Conservation (phyloP, 352 stramenopile species). For the Globisporangium middletonii region DNA sequence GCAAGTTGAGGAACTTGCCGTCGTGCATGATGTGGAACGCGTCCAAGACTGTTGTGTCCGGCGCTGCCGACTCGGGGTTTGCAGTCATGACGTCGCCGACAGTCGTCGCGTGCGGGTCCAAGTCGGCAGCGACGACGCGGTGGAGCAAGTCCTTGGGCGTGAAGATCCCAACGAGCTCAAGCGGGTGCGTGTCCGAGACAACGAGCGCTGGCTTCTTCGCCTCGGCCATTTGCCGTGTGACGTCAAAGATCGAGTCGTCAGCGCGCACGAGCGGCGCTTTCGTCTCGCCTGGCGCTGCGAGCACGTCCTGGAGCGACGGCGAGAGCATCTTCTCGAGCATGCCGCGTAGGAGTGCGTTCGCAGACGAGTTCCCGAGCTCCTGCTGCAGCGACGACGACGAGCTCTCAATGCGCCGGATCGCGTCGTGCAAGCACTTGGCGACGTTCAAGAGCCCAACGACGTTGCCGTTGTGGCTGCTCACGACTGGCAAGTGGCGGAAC, state of each 20-base stretch:
- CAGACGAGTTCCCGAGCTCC: slow-evolving; percentile 51
- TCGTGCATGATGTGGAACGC: slow-evolving; percentile 98
- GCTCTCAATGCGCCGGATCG: slow-evolving; percentile 95
- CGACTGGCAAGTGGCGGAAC: slow-evolving; percentile 97
- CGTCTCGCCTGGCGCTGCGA: slow-evolving; percentile 55
- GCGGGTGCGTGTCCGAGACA: slow-evolving; percentile 48
- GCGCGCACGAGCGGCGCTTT: slow-evolving; percentile 67
- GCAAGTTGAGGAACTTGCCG: slow-evolving; percentile 95
- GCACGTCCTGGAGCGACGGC: slow-evolving; percentile 70
- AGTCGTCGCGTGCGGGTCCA: slow-evolving; percentile 84
- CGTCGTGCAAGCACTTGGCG: slow-evolving; percentile 97
- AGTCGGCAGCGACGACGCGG: slow-evolving; percentile 89
- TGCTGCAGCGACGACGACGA: slow-evolving; percentile 77
- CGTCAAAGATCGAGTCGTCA: slow-evolving; percentile 64
- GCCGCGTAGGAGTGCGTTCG: slow-evolving; percentile 55
- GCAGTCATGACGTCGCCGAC: slow-evolving; percentile 94
- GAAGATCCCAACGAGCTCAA: slow-evolving; percentile 94
- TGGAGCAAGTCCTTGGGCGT: slow-evolving; percentile 97
- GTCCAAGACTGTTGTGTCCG: slow-evolving; percentile 94
- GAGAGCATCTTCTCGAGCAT: slow-evolving; percentile 89
- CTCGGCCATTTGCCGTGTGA: slow-evolving; percentile 71
- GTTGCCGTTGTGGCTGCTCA: slow-evolving; percentile 65
- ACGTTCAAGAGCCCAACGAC: slow-evolving; percentile 97
- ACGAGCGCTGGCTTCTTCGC: slow-evolving; percentile 75
- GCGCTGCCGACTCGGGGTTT: slow-evolving; percentile 91